Percentiles rank a stretch among this genome's conserved stretches.
Evolutionary conservation across 208 protist species (phyloP).

Genomic region (Borovskyia barvae): DNA sequence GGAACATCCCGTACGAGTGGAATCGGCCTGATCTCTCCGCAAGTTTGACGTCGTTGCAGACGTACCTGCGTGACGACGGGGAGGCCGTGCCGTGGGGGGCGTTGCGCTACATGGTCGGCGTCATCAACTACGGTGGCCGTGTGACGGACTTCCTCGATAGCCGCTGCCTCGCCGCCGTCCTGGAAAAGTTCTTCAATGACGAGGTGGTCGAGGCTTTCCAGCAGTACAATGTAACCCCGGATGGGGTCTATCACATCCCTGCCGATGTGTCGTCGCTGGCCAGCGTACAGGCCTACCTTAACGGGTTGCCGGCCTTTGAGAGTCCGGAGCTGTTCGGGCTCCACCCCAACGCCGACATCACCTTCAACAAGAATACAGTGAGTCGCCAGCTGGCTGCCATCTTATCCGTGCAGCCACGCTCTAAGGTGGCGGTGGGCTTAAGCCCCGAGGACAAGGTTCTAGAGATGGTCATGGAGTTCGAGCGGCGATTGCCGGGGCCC

Average conservation of each 20-base stretch:
- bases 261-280: slow-evolving; percentile 63
- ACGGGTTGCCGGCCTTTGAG: slow-evolving; percentile 90
- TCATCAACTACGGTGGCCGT: slow-evolving; percentile 96
- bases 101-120: slow-evolving; percentile 90
- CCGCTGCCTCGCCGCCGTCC: slow-evolving; percentile 75
- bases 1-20: slow-evolving; percentile 97
- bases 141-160: slow-evolving; percentile 94
- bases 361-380: slow-evolving; percentile 89
- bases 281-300: slow-evolving; percentile 67
- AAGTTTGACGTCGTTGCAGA: slow-evolving; percentile 76
- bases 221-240: slow-evolving; percentile 77
- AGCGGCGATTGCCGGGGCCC: slow-evolving; percentile 62
- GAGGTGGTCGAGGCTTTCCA: slow-evolving; percentile 41
- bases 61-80: slow-evolving; percentile 63
- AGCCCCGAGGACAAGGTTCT: slow-evolving; percentile 77
- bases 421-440: slow-evolving; percentile 38
- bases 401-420: slow-evolving; percentile 90
- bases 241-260: slow-evolving; percentile 88
- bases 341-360: slow-evolving; percentile 95
- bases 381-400: slow-evolving; percentile 82
- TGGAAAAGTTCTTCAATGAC: slow-evolving; percentile 77
- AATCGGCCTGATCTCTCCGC: slow-evolving; percentile 92
- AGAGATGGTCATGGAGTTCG: slow-evolving; percentile 75
- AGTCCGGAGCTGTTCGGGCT: slow-evolving; percentile 95
- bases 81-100: slow-evolving; percentile 82